phyloP scores from a whole-genome alignment of 2,329 filamentous ascomycete species.

The Grosmannia huntii region DNA sequence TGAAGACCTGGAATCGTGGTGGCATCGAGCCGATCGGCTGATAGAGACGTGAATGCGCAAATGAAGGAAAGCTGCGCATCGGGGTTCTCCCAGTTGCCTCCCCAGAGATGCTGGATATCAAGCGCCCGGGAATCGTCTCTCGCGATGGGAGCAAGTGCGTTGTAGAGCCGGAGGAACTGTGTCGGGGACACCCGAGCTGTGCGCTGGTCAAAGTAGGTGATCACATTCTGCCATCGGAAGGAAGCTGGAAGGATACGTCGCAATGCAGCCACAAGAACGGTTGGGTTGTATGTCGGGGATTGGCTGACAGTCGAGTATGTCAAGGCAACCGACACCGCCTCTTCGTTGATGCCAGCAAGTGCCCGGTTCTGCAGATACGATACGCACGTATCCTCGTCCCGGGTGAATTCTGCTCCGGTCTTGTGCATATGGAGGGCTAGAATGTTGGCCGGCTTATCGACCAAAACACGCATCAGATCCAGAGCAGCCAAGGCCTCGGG shows the following conservation, averaged over 20 bases:
- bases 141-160: conserved; percentile 63
- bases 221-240: conserved; percentile 59
- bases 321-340: conserved; percentile 70
- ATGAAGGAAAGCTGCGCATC: conserved; percentile 92
- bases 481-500: conserved; percentile 58
- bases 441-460: conserved; percentile 40
- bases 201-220: conserved; percentile 70
- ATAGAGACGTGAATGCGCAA: conserved; percentile 68
- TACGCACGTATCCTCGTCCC: conserved; percentile 55
- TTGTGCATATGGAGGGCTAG: conserved; percentile 59
- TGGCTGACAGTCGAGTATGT: conserved; percentile 51
- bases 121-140: conserved; percentile 46
- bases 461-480: conserved; percentile 54
- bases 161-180: conserved; percentile 74
- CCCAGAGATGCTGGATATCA: conserved; percentile 84
- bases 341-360: conserved; percentile 52
- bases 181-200: conserved; percentile 60
- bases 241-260: conserved; percentile 47
- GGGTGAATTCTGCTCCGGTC: conserved; percentile 61
- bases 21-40: conserved; percentile 65
- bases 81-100: conserved; percentile 73
- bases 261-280: conserved; percentile 48
- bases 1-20: conserved; percentile 73
- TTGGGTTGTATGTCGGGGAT: conserved; percentile 38
- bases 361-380: conserved; percentile 40